Conservation (phyloP, 139 green algal species). For the Tetradesmus obliquus region DNA sequence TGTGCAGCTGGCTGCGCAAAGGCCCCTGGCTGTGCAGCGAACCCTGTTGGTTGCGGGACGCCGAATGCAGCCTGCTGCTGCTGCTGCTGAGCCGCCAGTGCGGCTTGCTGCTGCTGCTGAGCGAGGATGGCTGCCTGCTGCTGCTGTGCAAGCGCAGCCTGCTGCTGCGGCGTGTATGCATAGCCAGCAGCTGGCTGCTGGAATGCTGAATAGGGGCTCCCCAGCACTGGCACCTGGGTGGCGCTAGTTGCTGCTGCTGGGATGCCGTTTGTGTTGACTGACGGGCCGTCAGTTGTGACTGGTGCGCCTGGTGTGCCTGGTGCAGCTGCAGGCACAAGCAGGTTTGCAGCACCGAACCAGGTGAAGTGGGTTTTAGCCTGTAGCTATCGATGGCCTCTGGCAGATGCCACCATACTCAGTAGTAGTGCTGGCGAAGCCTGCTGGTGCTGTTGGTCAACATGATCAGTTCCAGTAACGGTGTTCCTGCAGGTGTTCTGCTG, state of each 20-base stretch:
- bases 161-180: background rate
- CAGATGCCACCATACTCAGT: background rate
- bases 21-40: background rate
- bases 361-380: slow-evolving; percentile 6
- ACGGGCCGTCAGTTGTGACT: background rate
- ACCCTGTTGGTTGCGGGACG: background rate
- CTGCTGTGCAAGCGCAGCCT: slow-evolving; percentile 27
- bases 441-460: too few relatives aligned
- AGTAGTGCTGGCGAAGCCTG: too few relatives aligned
- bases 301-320: background rate
- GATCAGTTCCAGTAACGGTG: too few relatives aligned
- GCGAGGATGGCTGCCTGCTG: slow-evolving; percentile 16
- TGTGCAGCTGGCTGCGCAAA: background rate
- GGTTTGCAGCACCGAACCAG: background rate
- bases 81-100: slow-evolving; percentile 16
- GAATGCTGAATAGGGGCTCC: background rate
- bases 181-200: background rate
- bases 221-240: slow-evolving; percentile 33
- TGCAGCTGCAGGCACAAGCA: background rate
- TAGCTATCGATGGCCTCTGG: background rate
- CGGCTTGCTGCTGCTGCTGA: slow-evolving; percentile 20
- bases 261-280: slow-evolving; percentile 19
- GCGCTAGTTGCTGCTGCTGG: slow-evolving; percentile 22
- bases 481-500: too few relatives aligned
- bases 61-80: background rate